A percentile compares a stretch with the other conserved stretches of the same genome.
phyloP scores from a whole-genome alignment of 225 moss, liverwort and hornwort species.

The Neckera pumila region DNA sequence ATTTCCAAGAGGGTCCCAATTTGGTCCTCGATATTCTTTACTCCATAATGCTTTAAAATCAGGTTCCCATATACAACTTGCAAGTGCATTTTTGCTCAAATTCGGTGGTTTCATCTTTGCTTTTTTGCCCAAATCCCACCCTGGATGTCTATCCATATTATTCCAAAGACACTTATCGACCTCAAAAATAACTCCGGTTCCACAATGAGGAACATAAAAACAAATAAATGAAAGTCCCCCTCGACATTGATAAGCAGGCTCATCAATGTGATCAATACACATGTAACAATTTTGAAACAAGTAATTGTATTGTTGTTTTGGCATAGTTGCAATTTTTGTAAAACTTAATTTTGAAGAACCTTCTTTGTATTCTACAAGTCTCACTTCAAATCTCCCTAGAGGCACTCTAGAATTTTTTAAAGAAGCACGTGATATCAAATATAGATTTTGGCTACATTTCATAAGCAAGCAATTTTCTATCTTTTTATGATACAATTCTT shows the following conservation, averaged over 20 bases:
- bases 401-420: background rate
- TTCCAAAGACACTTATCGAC: constrained; percentile 3
- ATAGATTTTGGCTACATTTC: constrained; percentile 8
- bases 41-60: constrained; percentile 33
- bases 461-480: constrained; percentile 18
- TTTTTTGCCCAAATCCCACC: constrained; percentile 22
- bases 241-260: constrained; percentile 17
- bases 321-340: constrained; percentile 27
- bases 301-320: constrained; percentile 11
- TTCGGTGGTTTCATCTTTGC: background rate
- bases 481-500: constrained; percentile 25
- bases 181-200: constrained; percentile 24
- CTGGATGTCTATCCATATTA: constrained; percentile 26
- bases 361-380: background rate
- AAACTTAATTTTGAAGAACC: constrained; percentile 8
- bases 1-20: constrained; percentile 23
- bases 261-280: constrained; percentile 10
- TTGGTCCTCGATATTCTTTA: constrained; percentile 31
- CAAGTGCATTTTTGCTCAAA: constrained; percentile 26
- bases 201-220: constrained; percentile 27
- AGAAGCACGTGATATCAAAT: constrained; percentile 7
- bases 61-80: constrained; percentile 41
- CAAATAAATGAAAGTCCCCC: constrained; percentile 20
- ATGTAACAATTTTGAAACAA: constrained; percentile 21
- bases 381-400: constrained; percentile 19